phyloP scores from a whole-genome alignment of 768 basidiomycete species.

The Amanita brunnescens region DNA sequence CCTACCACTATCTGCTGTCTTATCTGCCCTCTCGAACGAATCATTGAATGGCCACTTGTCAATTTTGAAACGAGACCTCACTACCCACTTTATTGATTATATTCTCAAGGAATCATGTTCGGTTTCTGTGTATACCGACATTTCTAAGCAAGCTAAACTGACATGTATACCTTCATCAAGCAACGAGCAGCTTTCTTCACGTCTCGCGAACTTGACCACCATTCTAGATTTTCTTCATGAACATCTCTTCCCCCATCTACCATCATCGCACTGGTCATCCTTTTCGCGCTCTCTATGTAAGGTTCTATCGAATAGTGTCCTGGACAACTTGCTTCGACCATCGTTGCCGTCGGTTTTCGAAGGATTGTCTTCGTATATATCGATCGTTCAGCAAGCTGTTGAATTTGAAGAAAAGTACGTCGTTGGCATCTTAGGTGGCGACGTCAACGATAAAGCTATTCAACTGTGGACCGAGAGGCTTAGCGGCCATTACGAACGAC shows the following conservation, averaged over 20 bases:
- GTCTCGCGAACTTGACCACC: slow-evolving; percentile 46
- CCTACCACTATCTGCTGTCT: slow-evolving; percentile 43
- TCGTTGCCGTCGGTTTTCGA: slow-evolving; percentile 60
- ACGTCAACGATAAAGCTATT: slow-evolving; percentile 42
- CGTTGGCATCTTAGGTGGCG: slow-evolving; percentile 39
- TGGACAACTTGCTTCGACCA: slow-evolving; percentile 60
- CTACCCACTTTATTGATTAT: slow-evolving; percentile 48
- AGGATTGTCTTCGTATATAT: slow-evolving; percentile 53
- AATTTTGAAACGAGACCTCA: slow-evolving; percentile 58
- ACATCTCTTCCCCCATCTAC: slow-evolving; percentile 49
- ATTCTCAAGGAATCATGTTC: slow-evolving; percentile 45
- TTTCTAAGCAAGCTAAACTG: slow-evolving; percentile 27
- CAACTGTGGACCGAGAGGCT: slow-evolving; percentile 62
- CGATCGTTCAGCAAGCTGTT: slow-evolving; percentile 47
- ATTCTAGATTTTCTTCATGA: slow-evolving; percentile 56
- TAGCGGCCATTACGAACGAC: slow-evolving; percentile 70
- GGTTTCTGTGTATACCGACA: slow-evolving; percentile 27
- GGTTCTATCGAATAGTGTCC: slow-evolving; percentile 49
- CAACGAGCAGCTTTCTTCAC: slow-evolving; percentile 26
- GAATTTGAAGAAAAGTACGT: slow-evolving; percentile 56
- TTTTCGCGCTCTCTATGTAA: slow-evolving; percentile 55
- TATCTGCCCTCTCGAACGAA: slow-evolving; percentile 48
- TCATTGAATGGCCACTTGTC: slow-evolving; percentile 49
- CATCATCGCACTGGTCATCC: slow-evolving; percentile 30
- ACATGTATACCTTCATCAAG: slow-evolving; percentile 38